A percentile compares a stretch with the other conserved stretches of the same genome.
Evolutionary conservation across 768 basidiomycete genomes (phyloP).

Genomic region (Pisolithus microcarpus): DNA sequence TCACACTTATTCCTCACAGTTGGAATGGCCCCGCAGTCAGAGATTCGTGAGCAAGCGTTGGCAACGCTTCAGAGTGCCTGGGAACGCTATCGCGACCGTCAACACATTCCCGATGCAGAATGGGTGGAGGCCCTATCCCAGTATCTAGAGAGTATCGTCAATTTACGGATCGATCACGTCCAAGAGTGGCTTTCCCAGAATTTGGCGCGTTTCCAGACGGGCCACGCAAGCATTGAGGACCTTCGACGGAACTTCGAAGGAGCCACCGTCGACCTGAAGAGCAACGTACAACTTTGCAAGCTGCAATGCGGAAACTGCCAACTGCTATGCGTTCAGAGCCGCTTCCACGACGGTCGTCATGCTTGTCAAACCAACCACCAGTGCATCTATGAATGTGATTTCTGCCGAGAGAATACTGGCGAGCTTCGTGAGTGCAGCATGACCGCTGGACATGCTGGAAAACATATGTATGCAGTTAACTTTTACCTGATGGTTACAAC

Average conservation of each 20-base stretch:
- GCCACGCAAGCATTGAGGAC: slow-evolving; percentile 36
- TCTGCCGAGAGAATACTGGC: slow-evolving; percentile 27
- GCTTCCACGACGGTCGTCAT: slow-evolving; percentile 38
- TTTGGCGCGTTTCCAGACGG: slow-evolving; percentile 34
- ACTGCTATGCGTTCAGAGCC: slow-evolving; percentile 37
- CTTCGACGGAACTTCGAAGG: slow-evolving; percentile 36
- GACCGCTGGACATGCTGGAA: slow-evolving; percentile 42
- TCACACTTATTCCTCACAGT: slow-evolving; percentile 25
- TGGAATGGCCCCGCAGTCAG: not conserved
- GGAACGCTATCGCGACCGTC: slow-evolving; percentile 21
- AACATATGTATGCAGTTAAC: slow-evolving; percentile 37
- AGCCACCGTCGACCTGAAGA: slow-evolving; percentile 34
- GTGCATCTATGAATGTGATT: slow-evolving; percentile 37
- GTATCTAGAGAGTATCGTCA: slow-evolving; percentile 31
- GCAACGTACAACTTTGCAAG: slow-evolving; percentile 40
- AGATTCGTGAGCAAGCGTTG: slow-evolving; percentile 1
- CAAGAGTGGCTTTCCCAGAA: slow-evolving; percentile 41
- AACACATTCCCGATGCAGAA: slow-evolving; percentile 24
- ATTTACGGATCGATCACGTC: slow-evolving; percentile 38
- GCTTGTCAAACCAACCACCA: slow-evolving; percentile 40
- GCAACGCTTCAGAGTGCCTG: slow-evolving; percentile 19
- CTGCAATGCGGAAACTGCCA: slow-evolving; percentile 39
- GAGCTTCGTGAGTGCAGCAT: slow-evolving; percentile 32
- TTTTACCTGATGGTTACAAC: too few relatives aligned
- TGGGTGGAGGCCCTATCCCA: slow-evolving; percentile 31